Base-by-base conservation (phyloP, 2,329 filamentous ascomycete genomes). In the Trichoderma sp. region DNA sequence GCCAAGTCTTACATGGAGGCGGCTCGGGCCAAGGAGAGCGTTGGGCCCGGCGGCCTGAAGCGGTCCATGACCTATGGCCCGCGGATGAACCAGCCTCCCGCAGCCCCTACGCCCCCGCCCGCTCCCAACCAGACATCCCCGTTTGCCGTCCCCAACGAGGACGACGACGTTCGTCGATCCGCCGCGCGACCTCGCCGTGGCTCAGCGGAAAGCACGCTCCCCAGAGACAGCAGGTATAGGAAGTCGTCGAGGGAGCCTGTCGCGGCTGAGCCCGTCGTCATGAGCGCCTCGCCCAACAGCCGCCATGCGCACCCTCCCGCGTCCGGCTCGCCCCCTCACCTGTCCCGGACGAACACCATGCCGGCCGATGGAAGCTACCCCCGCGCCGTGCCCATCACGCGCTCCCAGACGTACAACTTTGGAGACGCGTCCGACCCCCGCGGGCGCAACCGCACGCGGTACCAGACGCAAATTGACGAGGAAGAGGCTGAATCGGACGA, bases 391-490 rank as follows among this genome's bases (percentile, higher is more conserved):
- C 75, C 76, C 3, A 68, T 77, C 3, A 45, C 70, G 10, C 72
- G 78, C 45, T 66, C 78, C 2, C 69, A 78, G 56, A 80, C 78
- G 0, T 79, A 72, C 57, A 72, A 71, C 44, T 73, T 73, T 51
- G 67, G 69, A 5, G 73, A 74, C 2, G 24, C 65, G 2, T 34
- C 67, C 1, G 72, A 75, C 10, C 67, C 71, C 6, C 77, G 77
- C 5, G 78, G 78, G 7, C 78, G 78, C 28, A 71, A 71, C 34
- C 77, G 78, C 17, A 78, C 76, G 12, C 75, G 74, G 51, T 68
- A 74, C 69, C 74, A 78, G 7, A 34, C 78, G 6, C 78, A 80
- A 66, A 71, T 74, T 15, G 69, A 72, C 10, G 74, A 74, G 3
- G 74, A 74, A 5, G 73, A 77, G 4, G 72, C 67, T 3, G 78